These are phyloP conservation scores for Biscogniauxia sp. DNA, from an alignment of 2,329 filamentous ascomycete species.

Conservation along the genomic window DNA sequence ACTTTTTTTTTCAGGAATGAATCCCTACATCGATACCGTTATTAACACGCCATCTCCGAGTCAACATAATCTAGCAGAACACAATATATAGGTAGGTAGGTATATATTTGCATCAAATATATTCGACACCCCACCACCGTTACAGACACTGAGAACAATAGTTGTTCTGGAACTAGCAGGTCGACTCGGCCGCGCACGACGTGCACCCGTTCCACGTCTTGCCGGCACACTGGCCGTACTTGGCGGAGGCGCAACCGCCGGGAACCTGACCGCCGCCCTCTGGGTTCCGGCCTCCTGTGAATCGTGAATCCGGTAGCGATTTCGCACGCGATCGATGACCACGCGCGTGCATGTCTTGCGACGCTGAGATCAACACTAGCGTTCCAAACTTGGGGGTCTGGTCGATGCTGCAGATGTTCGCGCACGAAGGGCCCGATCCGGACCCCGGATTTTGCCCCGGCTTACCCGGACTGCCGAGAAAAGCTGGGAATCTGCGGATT, in stretches of 20 bases:
- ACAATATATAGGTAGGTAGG: no score
- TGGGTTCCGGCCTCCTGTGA: conserved; percentile 8
- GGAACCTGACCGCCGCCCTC: conserved; percentile 12
- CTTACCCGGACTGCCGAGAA: neutral
- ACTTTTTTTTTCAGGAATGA: no score
- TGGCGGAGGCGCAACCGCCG: conserved; percentile 22
- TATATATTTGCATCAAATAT: no score
- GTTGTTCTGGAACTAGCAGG: conserved; percentile 30
- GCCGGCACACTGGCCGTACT: conserved; percentile 30
- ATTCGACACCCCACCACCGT: conserved; percentile 1
- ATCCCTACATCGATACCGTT: no score
- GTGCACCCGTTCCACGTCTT: conserved; percentile 29
- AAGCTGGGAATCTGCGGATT: neutral
- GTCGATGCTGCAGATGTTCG: conserved; percentile 39
- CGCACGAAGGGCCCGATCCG: conserved; percentile 22
- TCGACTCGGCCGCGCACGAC: conserved; percentile 21
- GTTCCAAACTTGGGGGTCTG: conserved; percentile 35
- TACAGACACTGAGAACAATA: conserved; percentile 32
- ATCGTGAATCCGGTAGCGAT: conserved; percentile 4
- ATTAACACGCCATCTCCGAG: no score
- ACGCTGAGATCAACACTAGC: conserved; percentile 33
- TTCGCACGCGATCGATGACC: neutral
- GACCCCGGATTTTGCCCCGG: neutral
- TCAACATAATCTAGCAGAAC: no score
- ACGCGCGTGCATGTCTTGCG: conserved; percentile 11